A percentile compares a stretch with the other conserved stretches of the same genome.
These are phyloP conservation scores for Rhipidocladum racemiflorum DNA, from an alignment of 176 grass and related monocot genomes.

Conservation along the genomic window DNA sequence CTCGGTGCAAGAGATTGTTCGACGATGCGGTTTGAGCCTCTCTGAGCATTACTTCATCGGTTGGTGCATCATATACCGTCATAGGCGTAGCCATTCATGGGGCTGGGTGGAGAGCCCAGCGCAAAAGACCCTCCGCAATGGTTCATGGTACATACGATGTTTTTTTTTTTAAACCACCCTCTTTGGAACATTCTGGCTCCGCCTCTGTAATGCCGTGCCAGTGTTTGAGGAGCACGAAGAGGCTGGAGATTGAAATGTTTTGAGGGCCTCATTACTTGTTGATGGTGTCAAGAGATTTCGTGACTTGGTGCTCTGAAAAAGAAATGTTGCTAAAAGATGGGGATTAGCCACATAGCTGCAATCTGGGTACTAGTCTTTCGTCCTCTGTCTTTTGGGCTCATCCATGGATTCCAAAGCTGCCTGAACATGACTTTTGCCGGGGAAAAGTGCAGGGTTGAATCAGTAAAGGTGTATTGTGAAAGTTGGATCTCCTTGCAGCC, in stretches of 20 bases:
- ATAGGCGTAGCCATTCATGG: no score
- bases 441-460: conserved; percentile 37
- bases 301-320: neutral
- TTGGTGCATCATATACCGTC: no score
- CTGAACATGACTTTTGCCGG: neutral
- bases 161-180: no score
- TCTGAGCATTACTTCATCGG: neutral
- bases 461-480: conserved; percentile 37
- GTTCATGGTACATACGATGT: no score
- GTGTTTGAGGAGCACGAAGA: neutral
- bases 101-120: no score
- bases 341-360: neutral
- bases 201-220: no score
- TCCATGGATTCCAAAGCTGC: conserved; percentile 56
- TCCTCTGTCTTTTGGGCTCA: neutral
- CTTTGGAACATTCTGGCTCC: no score
- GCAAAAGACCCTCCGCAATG: no score
- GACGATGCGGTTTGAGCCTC: neutral
- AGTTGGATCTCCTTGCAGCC: conserved; percentile 25
- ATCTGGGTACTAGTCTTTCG: neutral
- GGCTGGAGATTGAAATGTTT: neutral
- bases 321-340: neutral
- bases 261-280: neutral
- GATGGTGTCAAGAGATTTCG: neutral
- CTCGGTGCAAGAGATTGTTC: neutral